Base-by-base conservation (phyloP, 108 stramenopile species). In the Cyclostephanos tholiformis region DNA sequence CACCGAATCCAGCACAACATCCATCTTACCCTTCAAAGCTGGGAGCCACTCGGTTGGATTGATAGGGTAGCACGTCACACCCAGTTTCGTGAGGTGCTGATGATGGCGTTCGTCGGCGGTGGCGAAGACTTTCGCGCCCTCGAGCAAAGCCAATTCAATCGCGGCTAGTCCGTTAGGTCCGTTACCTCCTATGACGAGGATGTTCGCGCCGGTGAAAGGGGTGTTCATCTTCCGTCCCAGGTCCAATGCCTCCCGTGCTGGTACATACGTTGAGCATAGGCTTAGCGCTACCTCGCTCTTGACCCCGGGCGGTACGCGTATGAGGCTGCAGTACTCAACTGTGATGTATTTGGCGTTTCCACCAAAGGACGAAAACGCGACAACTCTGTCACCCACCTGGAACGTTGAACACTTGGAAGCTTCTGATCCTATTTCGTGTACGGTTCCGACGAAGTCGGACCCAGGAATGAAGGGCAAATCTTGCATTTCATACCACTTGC, bases 341-440 rank as follows among this genome's bases (percentile, higher is more conserved):
- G 75, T 80, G 12, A 77, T 75, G 71, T 84, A 90, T 43, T 86
- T 75, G 59, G 92, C 86, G 72, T 93, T 93, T 0, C 82, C 88
- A 12, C 92, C 92, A 6, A 56, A 69, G 0, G 88, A 66, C 7
- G 87, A 79, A 7, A 88, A 60, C 7, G 92, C 65, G 19, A 89
- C 70, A 8, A 93, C 90, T 0, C 67, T 58, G 52, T 91, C 87
- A 10, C 89, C 90, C 11, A 75, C 59, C 41, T 71, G 25, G 50
- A 74, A 84, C 11, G 67, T 72, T 10, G 71, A 48, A 14, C 19
- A n/a, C 32, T 67, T 66, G 12, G 67, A 23, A 3, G 73, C 72
- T 8, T 74, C 75, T 13, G 23, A 39, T 11, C 90, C 90, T 10
- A 84, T 30, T 16, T 74, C 70, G 19, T 70, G 25, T 64, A 91